Base-by-base conservation (phyloP, 140 eudicot genomes). In the Senecio squalidus region DNA sequence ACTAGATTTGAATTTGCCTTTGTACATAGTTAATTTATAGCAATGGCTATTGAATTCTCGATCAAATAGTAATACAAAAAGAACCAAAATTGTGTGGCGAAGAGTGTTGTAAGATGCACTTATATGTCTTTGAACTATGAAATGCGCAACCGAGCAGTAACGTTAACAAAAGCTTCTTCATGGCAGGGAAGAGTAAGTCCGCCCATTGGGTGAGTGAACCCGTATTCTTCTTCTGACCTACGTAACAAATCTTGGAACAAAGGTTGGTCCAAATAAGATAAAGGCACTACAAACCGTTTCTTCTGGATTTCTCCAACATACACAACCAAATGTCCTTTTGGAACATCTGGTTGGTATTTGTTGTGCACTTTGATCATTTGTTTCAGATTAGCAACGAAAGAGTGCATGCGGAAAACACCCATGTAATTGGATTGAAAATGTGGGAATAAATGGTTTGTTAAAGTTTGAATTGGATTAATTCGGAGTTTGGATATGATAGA, bases 191-290 rank as follows among this genome's bases (percentile, higher is more conserved):
- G 58, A 1, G 65, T 69, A 33, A 69, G 60, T 30, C 74, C 67
- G 46, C 74, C 74, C 60, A 44, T 69, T 1, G 68, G 74, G 48
- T 69, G 61, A 46, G 26, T 14, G 59, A 69, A 69, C 41, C 68
- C 74, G 4, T 58, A 60, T 59, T 69, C 75, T 69, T 69, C 68
- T 6, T 49, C 75, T 14, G 75, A 53, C 25, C 55, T 29, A 36
- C 48, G 49, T 20, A 74, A 29, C 60, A 74, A 65, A 43, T 74
- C 74, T 54, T 79, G 78, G 47, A 79, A 79, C 21, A 43, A 55
- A 0, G 84, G 78, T 41, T 70, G 74, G 33, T 74, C 54, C 81
- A 79, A 70, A 49, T 74, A 79, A 4, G 69, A 69, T n/a, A 79
- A 41, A 31, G 84, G 81, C 11, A 79, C 56, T 36, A 51, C 81